Evolutionary conservation across 768 basidiomycete species (phyloP).

Genomic region (Auricularia heimuer): DNA sequence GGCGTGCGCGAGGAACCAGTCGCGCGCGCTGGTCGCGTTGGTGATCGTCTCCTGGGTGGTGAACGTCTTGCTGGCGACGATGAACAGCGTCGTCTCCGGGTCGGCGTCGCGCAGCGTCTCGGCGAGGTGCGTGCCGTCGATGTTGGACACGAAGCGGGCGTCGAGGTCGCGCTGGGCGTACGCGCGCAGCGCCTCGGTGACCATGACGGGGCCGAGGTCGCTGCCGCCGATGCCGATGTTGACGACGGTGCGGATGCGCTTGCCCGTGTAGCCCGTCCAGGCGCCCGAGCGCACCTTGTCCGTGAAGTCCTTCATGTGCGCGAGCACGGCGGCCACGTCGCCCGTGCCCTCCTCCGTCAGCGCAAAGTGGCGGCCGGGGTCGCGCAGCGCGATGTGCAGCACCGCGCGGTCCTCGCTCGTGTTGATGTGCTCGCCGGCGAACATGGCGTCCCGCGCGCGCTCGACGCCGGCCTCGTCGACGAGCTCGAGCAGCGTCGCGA

Average conservation of each 20-base stretch:
- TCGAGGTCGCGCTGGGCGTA: conserved; percentile 85
- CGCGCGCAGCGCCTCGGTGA: conserved; percentile 90
- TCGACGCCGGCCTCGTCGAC: conserved; percentile 83
- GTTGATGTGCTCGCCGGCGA: conserved; percentile 93
- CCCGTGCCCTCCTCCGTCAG: conserved; percentile 74
- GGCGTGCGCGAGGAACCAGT: conserved; percentile 85
- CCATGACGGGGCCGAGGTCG: conserved; percentile 98
- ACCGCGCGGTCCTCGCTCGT: conserved; percentile 97
- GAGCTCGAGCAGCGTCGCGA: conserved; percentile 65
- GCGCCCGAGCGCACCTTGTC: conserved; percentile 73
- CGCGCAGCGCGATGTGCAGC: conserved; percentile 84
- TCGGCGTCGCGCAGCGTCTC: conserved; percentile 76
- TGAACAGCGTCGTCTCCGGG: conserved; percentile 91
- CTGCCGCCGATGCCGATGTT: conserved; percentile 99
- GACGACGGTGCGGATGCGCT: conserved; percentile 86
- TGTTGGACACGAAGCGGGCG: conserved; percentile 89
- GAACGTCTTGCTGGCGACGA: conserved; percentile 98
- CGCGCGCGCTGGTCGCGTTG: conserved; percentile 87
- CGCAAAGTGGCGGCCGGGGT: conserved; percentile 33
- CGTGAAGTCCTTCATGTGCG: conserved; percentile 87
- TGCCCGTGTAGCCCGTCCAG: conserved; percentile 98
- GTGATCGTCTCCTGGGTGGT: conserved; percentile 99
- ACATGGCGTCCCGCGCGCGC: conserved; percentile 83
- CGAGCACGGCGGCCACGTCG: conserved; percentile 74
- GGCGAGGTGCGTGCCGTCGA: conserved; percentile 94